Evolutionary conservation across 2,329 filamentous ascomycete species (phyloP).

Genomic region (Paraphaeosphaeria sporulosa): DNA sequence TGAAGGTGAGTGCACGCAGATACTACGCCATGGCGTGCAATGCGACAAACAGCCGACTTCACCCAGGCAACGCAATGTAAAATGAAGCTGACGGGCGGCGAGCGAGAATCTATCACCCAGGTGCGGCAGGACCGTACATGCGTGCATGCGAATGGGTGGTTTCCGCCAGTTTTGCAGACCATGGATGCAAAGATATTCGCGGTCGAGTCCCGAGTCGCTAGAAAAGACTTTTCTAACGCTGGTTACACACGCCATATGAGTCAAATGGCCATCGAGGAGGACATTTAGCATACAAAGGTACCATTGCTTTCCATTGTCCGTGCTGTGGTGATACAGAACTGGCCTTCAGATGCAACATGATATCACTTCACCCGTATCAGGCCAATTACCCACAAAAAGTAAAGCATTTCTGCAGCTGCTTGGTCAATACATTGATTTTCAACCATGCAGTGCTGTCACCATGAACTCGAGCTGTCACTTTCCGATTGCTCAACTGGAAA

Average conservation of each 20-base stretch:
- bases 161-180: too few relatives aligned
- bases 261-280: not conserved
- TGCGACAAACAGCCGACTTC: constrained; percentile 11
- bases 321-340: too few relatives aligned
- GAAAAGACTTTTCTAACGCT: not conserved
- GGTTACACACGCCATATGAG: not conserved
- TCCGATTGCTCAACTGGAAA: too few relatives aligned
- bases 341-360: not conserved
- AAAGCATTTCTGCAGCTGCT: not conserved
- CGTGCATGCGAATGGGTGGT: not conserved
- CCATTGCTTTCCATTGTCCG: too few relatives aligned
- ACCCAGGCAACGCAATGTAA: constrained; percentile 5
- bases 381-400: not conserved
- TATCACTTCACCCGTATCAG: constrained; percentile 2
- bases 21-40: constrained; percentile 14
- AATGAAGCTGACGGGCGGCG: not conserved
- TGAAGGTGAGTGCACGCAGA: constrained; percentile 23
- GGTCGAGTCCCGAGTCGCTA: too few relatives aligned
- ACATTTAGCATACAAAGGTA: not conserved
- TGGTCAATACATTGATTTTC: not conserved
- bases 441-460: not conserved
- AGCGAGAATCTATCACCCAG: not conserved
- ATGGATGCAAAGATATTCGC: too few relatives aligned
- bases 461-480: not conserved
- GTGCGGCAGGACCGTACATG: not conserved